Percentiles rank a stretch among this genome's conserved stretches.
Conservation (phyloP, 2,329 filamentous ascomycete species). For the Teratosphaeria viscida region DNA sequence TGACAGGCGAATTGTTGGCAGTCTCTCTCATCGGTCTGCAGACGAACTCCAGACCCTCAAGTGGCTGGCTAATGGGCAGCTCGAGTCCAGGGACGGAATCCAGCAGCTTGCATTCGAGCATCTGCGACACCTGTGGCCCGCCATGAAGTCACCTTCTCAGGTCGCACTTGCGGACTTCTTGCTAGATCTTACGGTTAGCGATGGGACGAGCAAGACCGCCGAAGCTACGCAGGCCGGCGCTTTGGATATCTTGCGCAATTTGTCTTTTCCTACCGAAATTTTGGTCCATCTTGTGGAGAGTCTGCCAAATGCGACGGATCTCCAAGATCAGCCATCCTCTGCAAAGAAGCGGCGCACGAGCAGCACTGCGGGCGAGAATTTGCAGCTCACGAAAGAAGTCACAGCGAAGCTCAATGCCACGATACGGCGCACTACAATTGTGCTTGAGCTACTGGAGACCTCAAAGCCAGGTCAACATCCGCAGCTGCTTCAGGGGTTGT, state of each 20-base stretch:
- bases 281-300: conserved; percentile 63
- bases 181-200: conserved; percentile 49
- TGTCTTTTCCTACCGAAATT: conserved; percentile 63
- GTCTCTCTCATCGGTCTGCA: conserved; percentile 45
- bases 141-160: conserved; percentile 55
- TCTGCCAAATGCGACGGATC: conserved; percentile 61
- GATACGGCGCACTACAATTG: conserved; percentile 70
- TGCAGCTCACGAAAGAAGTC: conserved; percentile 50
- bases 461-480: conserved; percentile 67
- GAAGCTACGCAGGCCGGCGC: conserved; percentile 45
- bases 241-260: conserved; percentile 59
- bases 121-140: conserved; percentile 61
- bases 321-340: conserved; percentile 60
- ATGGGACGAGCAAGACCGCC: conserved; percentile 21
- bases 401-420: conserved; percentile 56
- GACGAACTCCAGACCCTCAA: conserved; percentile 48
- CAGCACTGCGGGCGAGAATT: conserved; percentile 51
- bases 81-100: conserved; percentile 39
- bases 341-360: conserved; percentile 74
- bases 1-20: conserved; percentile 43
- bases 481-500: conserved; percentile 66
- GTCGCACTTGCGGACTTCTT: conserved; percentile 51
- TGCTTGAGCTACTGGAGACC: conserved; percentile 77
- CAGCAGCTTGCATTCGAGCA: conserved; percentile 56
- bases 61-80: conserved; percentile 37